A percentile compares a stretch with the other conserved stretches of the same genome.
Conservation (phyloP, 1,284 basidiomycete genomes). For the Trichosporon faecale region DNA sequence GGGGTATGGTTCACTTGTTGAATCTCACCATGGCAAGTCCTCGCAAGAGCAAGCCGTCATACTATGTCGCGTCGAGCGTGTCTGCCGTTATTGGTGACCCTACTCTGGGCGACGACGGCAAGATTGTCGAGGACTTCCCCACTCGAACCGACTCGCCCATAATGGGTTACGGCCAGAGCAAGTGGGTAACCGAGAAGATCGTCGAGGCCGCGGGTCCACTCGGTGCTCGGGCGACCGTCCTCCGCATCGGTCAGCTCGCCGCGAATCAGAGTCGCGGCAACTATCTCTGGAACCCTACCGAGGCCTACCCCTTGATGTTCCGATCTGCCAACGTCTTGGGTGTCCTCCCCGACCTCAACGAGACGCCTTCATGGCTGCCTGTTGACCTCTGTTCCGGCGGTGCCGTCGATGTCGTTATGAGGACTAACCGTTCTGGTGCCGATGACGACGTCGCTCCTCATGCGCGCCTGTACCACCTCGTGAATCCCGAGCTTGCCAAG, state of each 20-base stretch:
- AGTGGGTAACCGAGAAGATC: slow-evolving; percentile 62
- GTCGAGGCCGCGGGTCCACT: slow-evolving; percentile 44
- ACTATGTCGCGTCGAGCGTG: background rate
- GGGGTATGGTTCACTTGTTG: slow-evolving; percentile 59
- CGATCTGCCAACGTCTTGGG: slow-evolving; percentile 54
- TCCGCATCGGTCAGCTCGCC: slow-evolving; percentile 19
- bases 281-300: slow-evolving; percentile 63
- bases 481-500: slow-evolving; percentile 55
- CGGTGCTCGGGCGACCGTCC: slow-evolving; percentile 22
- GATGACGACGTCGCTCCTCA: slow-evolving; percentile 53
- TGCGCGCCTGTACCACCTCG: slow-evolving; percentile 66
- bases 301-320: slow-evolving; percentile 56
- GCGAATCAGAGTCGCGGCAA: slow-evolving; percentile 6
- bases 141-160: slow-evolving; percentile 33
- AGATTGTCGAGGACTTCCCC: slow-evolving; percentile 37
- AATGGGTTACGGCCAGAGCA: slow-evolving; percentile 61
- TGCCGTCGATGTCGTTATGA: background rate
- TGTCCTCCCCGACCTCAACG: slow-evolving; percentile 55
- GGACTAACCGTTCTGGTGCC: slow-evolving; percentile 57
- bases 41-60: slow-evolving; percentile 34
- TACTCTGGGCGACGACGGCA: slow-evolving; percentile 16
- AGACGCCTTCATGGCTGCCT: slow-evolving; percentile 60
- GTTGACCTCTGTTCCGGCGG: slow-evolving; percentile 52
- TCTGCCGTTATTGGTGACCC: background rate
- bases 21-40: slow-evolving; percentile 57